Conservation (phyloP, 495 filamentous ascomycete species). For the Aspergillus saccharolyticus region DNA sequence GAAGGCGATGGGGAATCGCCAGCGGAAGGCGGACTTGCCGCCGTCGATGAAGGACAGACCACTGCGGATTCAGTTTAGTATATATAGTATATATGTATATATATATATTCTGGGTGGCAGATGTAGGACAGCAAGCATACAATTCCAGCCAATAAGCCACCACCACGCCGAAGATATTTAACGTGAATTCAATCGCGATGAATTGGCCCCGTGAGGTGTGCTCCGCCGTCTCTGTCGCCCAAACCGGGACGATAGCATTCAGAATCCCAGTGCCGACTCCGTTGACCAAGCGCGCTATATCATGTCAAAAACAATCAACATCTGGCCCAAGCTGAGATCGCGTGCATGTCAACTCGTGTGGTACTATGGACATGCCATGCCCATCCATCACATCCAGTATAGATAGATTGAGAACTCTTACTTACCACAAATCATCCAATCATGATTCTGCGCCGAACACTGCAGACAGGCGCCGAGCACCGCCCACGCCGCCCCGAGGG, state of each 20-base stretch:
- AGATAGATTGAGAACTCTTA: not conserved
- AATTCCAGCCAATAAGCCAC: conserved; percentile 72
- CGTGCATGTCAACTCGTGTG: too few species aligned
- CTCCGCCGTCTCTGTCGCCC: conserved; percentile 63
- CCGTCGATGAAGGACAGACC: conserved; percentile 55
- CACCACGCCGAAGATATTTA: conserved; percentile 71
- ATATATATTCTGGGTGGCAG: too few species aligned
- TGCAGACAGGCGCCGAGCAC: conserved; percentile 57
- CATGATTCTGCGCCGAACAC: conserved; percentile 55
- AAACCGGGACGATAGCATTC: conserved; percentile 68
- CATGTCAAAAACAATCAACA: not conserved
- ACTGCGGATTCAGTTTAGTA: conserved; percentile 23
- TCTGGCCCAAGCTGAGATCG: too few species aligned
- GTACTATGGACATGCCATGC: too few species aligned
- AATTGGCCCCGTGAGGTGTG: conserved; percentile 67
- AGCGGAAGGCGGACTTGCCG: conserved; percentile 52
- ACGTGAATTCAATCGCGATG: conserved; percentile 67
- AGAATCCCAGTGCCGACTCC: conserved; percentile 70
- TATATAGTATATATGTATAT: too few species aligned
- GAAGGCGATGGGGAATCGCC: conserved; percentile 69
- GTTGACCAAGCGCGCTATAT: conserved; percentile 55
- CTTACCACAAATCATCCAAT: conserved; percentile 68
- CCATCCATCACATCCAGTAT: too few species aligned
- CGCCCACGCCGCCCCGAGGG: conserved; percentile 50
- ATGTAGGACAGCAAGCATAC: conserved; percentile 26